Evolutionary conservation across 352 stramenopile genomes (phyloP).

Genomic region (Plasmopara viticola): DNA sequence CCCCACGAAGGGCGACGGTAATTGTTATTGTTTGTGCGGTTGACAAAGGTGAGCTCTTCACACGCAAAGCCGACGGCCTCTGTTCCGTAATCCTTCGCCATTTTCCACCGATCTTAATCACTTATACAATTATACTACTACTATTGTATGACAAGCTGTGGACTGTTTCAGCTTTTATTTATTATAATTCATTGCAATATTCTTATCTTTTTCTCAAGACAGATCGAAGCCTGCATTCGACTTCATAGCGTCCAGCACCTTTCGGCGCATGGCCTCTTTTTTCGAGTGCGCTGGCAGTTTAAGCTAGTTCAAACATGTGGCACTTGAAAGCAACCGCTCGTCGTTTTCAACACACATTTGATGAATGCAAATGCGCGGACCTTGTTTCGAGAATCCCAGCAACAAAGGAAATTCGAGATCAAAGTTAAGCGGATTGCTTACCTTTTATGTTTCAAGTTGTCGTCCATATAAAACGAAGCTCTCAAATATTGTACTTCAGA

Average conservation of each 20-base stretch:
- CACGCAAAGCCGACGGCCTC: slow-evolving; percentile 19
- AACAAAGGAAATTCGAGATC: too few species aligned
- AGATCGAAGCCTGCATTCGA: slow-evolving; percentile 96
- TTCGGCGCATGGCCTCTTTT: slow-evolving; percentile 90
- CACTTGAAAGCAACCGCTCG: slow-evolving; percentile 65
- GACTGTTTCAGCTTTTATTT: too few species aligned
- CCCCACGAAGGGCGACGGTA: slow-evolving; percentile 17
- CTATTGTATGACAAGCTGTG: too few species aligned
- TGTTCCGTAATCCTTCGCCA: slow-evolving; percentile 15
- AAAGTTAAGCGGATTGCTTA: too few species aligned
- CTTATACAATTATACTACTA: too few species aligned
- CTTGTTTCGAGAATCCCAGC: slow-evolving; percentile 91
- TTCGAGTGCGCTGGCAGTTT: slow-evolving; percentile 96
- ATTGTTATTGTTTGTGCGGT: background rate
- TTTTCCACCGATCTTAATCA: slow-evolving; percentile 3
- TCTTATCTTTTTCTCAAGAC: slow-evolving; percentile 54
- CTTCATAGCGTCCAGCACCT: slow-evolving; percentile 95
- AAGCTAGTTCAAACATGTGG: slow-evolving; percentile 97
- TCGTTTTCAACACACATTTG: slow-evolving; percentile 70
- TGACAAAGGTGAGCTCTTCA: slow-evolving; percentile 20
- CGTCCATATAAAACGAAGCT: too few species aligned
- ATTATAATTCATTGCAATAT: background rate
- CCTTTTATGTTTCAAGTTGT: too few species aligned
- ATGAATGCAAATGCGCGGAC: slow-evolving; percentile 93
- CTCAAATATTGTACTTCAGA: too few species aligned